Evolutionary conservation across 2,329 filamentous ascomycete species (phyloP), one percentile per base, ranked within the genome.

Genomic region (Fusarium stilboides): DNA sequence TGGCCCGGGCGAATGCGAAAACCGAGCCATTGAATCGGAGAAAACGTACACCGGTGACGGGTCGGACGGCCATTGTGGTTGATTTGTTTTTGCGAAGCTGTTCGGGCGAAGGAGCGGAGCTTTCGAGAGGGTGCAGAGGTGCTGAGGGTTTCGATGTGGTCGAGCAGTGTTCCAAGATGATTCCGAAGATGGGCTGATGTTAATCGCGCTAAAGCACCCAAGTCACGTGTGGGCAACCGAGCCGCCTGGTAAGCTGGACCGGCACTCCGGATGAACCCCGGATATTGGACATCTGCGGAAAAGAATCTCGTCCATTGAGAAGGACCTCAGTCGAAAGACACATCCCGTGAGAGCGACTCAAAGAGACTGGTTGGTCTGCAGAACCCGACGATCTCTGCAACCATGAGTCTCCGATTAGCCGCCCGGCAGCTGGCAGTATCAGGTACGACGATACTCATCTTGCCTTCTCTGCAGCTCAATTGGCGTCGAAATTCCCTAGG

Each of bases 351-450:
- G 65, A 66, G 50, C 51, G 62, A 71, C 47, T 55, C 31, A 56
- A 39, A 63, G 68, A 69, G 57, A 70, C 56, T 62, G 68, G 63
- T 68, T 68, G 66, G 60, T 66, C 68, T 69, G 62, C 65, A 67
- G 61, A 65, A 36, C 52, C 51, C 52, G 49, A 70, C 47, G 57
- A 59, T 42, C 68, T 62, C 62, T 69, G 66, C 68, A 47, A 75
- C 70, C 76, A 94, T 93, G 91, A 92, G 85, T 81, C 80, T 91
- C 74, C 86, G 87, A 79, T 81, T 89, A 76, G 88, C 90, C 72
- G 84, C 88, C 74, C 82, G 88, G 82, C 87, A 87, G 81, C 81
- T 91, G 73, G 83, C 86, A 57, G 82, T 84, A 75, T 83, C 85
- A 77, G 88, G 91, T 93, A 85, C 59, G 84, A 20, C 8, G 17